Conservation (phyloP, 2,329 filamentous ascomycete species). For the Chaetomium globosum region DNA sequence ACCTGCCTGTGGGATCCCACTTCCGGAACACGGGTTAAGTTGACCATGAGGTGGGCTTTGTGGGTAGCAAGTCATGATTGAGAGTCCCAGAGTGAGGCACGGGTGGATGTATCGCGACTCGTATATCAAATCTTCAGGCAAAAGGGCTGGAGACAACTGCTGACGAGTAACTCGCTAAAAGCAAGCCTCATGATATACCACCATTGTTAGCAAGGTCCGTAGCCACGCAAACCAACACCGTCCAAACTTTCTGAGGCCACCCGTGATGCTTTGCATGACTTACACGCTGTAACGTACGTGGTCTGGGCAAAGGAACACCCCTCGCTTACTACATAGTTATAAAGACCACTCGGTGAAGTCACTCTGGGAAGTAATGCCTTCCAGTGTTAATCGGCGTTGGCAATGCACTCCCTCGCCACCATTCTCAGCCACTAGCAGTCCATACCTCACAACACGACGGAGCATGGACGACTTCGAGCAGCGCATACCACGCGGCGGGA, state of each 20-base stretch:
- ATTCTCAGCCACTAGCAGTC: not conserved
- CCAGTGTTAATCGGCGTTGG: not conserved
- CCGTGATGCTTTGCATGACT: not conserved
- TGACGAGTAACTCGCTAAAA: not conserved
- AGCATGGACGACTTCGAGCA: not conserved
- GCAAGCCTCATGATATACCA: not conserved
- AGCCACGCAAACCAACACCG: not conserved
- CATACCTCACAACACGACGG: not conserved
- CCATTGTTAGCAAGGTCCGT: not conserved
- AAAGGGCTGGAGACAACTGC: not conserved
- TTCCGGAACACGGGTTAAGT: not conserved
- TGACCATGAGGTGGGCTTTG: not conserved
- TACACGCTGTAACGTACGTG: not conserved
- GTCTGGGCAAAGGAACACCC: not conserved
- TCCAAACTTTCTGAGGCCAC: not conserved
- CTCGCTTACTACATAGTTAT: not conserved
- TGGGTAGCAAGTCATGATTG: not conserved
- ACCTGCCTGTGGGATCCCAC: not conserved
- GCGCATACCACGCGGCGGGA: not conserved
- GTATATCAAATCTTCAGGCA: not conserved
- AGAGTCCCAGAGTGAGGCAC: not conserved
- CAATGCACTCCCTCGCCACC: not conserved
- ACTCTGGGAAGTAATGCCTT: not conserved
- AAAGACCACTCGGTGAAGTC: not conserved
- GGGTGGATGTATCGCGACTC: not conserved